Conservation (phyloP, 257 asterid species). For the Plantago ovata region DNA sequence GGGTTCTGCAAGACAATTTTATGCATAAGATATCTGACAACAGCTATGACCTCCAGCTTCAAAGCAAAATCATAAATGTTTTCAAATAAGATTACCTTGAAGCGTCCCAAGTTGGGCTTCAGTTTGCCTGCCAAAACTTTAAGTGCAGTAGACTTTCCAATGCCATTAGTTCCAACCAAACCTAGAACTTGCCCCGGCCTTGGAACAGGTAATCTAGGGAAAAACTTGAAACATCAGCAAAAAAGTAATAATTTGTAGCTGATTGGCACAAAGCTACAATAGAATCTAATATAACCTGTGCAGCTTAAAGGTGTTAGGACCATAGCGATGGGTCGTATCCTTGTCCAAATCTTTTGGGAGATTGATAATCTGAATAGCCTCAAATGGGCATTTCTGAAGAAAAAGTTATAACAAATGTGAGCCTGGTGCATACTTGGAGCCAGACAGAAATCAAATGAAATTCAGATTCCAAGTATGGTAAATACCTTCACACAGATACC, state of each 20-base stretch:
- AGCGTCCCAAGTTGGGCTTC: conserved; percentile 52
- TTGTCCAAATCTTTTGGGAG: conserved; percentile 58
- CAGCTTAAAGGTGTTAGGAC: conserved; percentile 38
- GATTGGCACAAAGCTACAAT: not conserved
- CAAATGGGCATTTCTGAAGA: conserved; percentile 58
- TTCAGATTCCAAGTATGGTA: not conserved
- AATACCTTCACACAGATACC: conserved; percentile 64
- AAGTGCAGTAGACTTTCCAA: conserved; percentile 29
- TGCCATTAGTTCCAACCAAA: conserved; percentile 38
- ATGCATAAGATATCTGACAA: conserved; percentile 12
- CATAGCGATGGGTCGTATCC: conserved; percentile 69
- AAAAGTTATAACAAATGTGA: not conserved
- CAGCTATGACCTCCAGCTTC: not conserved
- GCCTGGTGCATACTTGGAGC: not conserved
- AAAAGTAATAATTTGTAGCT: not conserved
- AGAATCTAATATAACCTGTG: conserved; percentile 10
- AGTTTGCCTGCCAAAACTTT: conserved; percentile 28
- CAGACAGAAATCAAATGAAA: not conserved
- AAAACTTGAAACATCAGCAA: not conserved
- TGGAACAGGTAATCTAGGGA: conserved; percentile 56
- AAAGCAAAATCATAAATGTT: not conserved
- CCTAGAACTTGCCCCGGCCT: conserved; percentile 59
- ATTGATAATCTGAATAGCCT: conserved; percentile 60
- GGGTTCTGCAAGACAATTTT: conserved; percentile 46
- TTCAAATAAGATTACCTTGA: conserved; percentile 24